These are phyloP conservation scores for Kwoniella europaea DNA, from an alignment of 768 basidiomycete species.

Conservation along the genomic window DNA sequence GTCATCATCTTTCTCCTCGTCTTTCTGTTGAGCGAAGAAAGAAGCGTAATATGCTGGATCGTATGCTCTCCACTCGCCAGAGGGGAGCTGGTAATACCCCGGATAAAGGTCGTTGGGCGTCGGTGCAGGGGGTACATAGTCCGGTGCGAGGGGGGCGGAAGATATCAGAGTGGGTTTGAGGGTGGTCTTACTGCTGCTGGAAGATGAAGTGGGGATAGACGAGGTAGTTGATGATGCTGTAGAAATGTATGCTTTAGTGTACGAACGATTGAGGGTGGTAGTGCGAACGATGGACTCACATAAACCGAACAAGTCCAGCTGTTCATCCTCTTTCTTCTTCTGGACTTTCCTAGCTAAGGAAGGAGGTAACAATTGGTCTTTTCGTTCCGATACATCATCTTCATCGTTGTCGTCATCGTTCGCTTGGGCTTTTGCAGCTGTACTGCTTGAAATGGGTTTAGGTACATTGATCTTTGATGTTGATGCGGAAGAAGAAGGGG, in stretches of 20 bases:
- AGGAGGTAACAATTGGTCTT: constrained; percentile 38
- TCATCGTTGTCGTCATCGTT: constrained; percentile 34
- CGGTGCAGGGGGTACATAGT: constrained; percentile 51
- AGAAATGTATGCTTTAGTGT: constrained; percentile 1
- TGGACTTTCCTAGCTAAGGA: constrained; percentile 25
- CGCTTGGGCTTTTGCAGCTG: neutral
- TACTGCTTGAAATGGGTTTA: constrained; percentile 21
- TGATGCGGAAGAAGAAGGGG: constrained; percentile 17
- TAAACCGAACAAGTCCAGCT: constrained; percentile 54
- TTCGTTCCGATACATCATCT: constrained; percentile 6
- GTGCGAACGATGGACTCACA: constrained; percentile 33
- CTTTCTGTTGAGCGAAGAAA: constrained; percentile 38
- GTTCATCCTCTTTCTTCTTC: constrained; percentile 36
- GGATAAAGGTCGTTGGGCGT: constrained; percentile 52
- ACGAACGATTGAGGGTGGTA: neutral
- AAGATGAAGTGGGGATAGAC: constrained; percentile 13
- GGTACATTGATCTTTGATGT: constrained; percentile 5
- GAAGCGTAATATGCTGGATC: constrained; percentile 51
- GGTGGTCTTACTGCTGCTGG: neutral
- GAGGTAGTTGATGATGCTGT: constrained; percentile 9
- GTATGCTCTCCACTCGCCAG: constrained; percentile 53
- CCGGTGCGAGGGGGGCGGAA: constrained; percentile 50
- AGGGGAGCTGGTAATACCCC: constrained; percentile 55
- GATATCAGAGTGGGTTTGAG: constrained; percentile 39
- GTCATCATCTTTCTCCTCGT: constrained; percentile 32